These are phyloP conservation scores for Sphenostylis stenocarpa DNA, from an alignment of 306 rosid species.

Conservation along the genomic window DNA sequence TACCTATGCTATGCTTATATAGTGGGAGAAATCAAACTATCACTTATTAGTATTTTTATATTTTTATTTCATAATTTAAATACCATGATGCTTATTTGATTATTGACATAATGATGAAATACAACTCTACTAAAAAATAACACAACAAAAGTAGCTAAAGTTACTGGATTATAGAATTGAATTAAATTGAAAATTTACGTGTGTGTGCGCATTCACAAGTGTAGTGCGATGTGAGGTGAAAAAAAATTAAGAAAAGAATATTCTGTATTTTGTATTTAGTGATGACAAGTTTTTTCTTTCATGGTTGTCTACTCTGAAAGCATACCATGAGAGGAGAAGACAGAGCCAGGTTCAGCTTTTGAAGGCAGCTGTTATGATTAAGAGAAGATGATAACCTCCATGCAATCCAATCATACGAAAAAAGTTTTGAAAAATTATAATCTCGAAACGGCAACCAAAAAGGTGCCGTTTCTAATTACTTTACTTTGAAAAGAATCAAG, in stretches of 20 bases:
- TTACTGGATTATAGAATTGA: too few species aligned
- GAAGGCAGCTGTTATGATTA: constrained; percentile 9
- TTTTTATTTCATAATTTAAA: neutral
- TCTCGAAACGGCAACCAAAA: too few species aligned
- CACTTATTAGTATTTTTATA: neutral
- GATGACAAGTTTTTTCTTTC: neutral
- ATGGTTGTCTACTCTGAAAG: neutral
- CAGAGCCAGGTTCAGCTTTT: constrained; percentile 13
- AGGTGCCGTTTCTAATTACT: too few species aligned
- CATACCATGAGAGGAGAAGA: constrained; percentile 28
- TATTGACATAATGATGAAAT: neutral
- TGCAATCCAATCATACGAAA: neutral
- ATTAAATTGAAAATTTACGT: too few species aligned
- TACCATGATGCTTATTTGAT: too few species aligned
- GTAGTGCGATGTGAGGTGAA: neutral
- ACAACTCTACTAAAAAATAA: neutral
- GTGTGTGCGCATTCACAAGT: too few species aligned
- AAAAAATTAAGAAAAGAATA: constrained; percentile 29
- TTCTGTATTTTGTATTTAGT: neutral
- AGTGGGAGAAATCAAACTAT: neutral
- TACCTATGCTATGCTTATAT: neutral
- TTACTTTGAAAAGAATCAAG: neutral
- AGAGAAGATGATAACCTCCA: neutral
- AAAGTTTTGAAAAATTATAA: too few species aligned
- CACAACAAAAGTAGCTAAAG: too few species aligned